Evolutionary conservation across 1,284 basidiomycete genomes (phyloP).

Genomic region (Ceratobasidium sp.): DNA sequence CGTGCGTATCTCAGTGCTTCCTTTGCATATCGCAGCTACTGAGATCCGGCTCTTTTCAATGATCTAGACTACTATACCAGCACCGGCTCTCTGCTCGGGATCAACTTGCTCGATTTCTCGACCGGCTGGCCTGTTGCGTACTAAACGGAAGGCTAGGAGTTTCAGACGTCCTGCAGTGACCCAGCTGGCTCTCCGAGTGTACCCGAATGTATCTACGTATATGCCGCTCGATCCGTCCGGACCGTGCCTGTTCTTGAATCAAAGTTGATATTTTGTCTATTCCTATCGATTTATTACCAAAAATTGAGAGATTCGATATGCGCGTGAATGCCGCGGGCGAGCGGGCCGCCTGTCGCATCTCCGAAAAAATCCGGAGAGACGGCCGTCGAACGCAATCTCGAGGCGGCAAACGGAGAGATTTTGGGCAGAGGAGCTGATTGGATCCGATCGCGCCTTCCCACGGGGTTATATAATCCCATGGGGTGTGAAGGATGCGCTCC

Average conservation of each 20-base stretch:
- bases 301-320: neutral
- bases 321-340: neutral
- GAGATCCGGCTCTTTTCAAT: neutral
- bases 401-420: neutral
- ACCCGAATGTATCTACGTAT: slow-evolving; percentile 28
- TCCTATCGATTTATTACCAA: too few species aligned
- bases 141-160: slow-evolving; percentile 22
- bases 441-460: slow-evolving; percentile 35
- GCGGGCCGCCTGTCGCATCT: neutral
- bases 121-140: slow-evolving; percentile 50
- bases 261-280: neutral
- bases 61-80: slow-evolving; percentile 65
- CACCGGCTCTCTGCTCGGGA: slow-evolving; percentile 51
- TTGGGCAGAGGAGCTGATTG: slow-evolving; percentile 1
- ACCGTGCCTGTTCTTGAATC: slow-evolving; percentile 13
- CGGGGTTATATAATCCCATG: slow-evolving; percentile 28
- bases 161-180: slow-evolving; percentile 40
- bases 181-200: slow-evolving; percentile 22
- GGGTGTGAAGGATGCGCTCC: slow-evolving; percentile 28
- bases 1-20: slow-evolving; percentile 55
- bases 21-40: slow-evolving; percentile 50
- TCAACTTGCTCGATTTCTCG: slow-evolving; percentile 50
- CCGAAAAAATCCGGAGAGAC: slow-evolving; percentile 13
- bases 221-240: slow-evolving; percentile 36
- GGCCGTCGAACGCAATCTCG: neutral